Evolutionary conservation across 176 grass and related monocot genomes (phyloP).

Genomic region (Sorghum bicolor): DNA sequence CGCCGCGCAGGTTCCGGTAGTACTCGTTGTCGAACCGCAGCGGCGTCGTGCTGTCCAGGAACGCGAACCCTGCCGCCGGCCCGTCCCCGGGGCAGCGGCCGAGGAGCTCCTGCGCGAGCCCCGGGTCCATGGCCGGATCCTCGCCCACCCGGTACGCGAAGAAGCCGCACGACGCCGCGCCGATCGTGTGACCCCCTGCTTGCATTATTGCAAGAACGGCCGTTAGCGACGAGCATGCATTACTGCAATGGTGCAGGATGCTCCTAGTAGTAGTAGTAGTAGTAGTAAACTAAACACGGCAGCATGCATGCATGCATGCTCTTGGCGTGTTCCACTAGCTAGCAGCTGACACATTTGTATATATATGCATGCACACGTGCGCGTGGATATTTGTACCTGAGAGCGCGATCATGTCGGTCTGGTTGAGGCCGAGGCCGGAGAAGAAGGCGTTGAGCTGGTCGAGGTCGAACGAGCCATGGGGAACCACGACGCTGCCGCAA

Average conservation of each 20-base stretch:
- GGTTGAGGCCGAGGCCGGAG: slow-evolving; percentile 44
- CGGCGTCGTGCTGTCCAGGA: slow-evolving; percentile 49
- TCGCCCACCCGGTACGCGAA: slow-evolving; percentile 32
- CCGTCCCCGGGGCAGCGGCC: slow-evolving; percentile 8
- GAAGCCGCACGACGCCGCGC: slow-evolving; percentile 38
- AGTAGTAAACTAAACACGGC: background rate
- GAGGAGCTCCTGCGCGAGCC: slow-evolving; percentile 27
- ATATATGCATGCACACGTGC: background rate
- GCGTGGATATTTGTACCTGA: slow-evolving; percentile 23
- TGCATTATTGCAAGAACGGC: background rate
- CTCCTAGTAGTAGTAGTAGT: background rate
- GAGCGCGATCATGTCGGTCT: slow-evolving; percentile 69
- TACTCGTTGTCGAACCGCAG: slow-evolving; percentile 57
- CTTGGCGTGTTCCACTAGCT: background rate
- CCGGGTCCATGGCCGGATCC: slow-evolving; percentile 37
- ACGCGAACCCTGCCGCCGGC: slow-evolving; percentile 21
- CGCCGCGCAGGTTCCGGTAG: slow-evolving; percentile 50
- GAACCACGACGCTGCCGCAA: slow-evolving; percentile 41
- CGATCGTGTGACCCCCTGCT: slow-evolving; percentile 56
- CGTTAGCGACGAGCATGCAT: background rate
- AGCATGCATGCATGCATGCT: background rate
- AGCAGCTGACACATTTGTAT: background rate
- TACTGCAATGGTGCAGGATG: background rate
- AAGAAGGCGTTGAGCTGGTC: slow-evolving; percentile 61
- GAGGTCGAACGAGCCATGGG: slow-evolving; percentile 48